Conservation (phyloP, 1,284 basidiomycete genomes). For the Trametes versicolor region DNA sequence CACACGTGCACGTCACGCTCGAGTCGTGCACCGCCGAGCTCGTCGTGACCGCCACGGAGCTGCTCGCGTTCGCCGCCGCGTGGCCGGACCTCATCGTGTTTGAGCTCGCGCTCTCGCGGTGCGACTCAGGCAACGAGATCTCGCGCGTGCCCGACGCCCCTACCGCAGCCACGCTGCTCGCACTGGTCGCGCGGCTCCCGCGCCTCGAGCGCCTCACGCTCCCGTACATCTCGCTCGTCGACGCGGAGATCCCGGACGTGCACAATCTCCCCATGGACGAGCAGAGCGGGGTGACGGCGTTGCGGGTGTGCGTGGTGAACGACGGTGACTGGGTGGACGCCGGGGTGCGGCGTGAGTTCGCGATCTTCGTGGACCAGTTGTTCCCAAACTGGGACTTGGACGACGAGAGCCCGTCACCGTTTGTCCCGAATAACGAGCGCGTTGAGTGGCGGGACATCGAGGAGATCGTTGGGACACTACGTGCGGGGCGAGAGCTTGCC, state of each 20-base stretch:
- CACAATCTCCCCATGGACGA: neutral
- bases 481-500: neutral
- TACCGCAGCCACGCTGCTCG: neutral
- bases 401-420: neutral
- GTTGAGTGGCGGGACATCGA: neutral
- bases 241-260: neutral
- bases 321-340: neutral
- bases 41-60: neutral
- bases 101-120: neutral
- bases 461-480: neutral
- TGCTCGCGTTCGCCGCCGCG: neutral
- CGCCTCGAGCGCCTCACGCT: neutral
- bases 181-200: neutral
- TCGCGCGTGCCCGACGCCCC: neutral
- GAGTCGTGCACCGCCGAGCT: slow-evolving; percentile 6
- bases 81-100: slow-evolving; percentile 3
- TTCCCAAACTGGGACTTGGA: neutral
- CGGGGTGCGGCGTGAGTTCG: neutral
- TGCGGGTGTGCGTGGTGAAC: neutral
- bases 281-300: neutral
- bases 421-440: neutral
- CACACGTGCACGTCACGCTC: neutral
- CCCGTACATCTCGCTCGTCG: neutral
- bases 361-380: neutral
- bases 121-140: neutral